Base-by-base conservation (phyloP, 768 basidiomycete species). In the Russula griseocarnosa region DNA sequence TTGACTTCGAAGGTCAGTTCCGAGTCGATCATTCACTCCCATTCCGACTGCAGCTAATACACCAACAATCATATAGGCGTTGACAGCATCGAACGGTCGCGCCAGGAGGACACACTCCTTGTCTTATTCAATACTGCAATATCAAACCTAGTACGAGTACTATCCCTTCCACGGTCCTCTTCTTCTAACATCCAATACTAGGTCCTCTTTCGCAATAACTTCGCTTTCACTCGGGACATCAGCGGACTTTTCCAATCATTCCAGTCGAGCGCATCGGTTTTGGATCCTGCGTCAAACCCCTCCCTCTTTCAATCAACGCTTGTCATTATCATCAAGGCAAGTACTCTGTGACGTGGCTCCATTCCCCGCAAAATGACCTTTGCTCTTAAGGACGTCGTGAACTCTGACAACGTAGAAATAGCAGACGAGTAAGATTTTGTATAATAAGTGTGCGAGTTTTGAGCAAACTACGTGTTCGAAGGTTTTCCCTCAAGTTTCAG, bases 151-250 rank as follows among this genome's bases (percentile, higher is more conserved):
- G 85, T 84, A 30, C 32, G 59, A 20, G 11, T 5, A 28, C 24
- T 24, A 11, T 28, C 36, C 13, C 24, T 6, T 1, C n/a, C 11
- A 20, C 14, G 36, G 7, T n/a, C 18, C 18, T 32, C 32, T 28
- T 40, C 9, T 40, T 34, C 50, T 61, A 13, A 65, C 18, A 30
- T 11, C 7, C 18, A 32, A 22, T 32, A n/a, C n/a, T n/a, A 86
- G 85, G 82, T 86, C 1, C 73, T 86, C 2, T 86, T 85, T 74
- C 80, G 85, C 4, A 85, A 86, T 61, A 86, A 86, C 60, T 86
- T 86, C 55, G 83, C 85, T 0, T 72, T 86, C 2, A 82, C 82
- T 50, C 77, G 84, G 26, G 83, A 85, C 65, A 83, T 86, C 24
- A 77, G 81, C 5, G 83, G 82, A 1, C 78, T 85, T 5, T 86